Evolutionary conservation across 106 monocot species (phyloP), one percentile per base, ranked within the genome.

Genomic region (Ottelia alismoides): DNA sequence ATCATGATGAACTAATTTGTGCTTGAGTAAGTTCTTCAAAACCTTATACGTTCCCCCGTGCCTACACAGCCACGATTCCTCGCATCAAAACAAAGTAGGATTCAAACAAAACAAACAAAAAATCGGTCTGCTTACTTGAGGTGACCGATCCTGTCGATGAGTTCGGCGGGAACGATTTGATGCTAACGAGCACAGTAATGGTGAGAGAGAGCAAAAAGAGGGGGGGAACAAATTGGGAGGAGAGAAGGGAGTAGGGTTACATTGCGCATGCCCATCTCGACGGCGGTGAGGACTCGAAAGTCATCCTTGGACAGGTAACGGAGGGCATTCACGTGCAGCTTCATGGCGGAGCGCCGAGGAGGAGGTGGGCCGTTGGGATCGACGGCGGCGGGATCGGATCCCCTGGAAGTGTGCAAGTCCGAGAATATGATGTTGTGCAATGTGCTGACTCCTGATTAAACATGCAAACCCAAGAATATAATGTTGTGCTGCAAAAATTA

Each of bases 251-350:
- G 0, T 0, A 2, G 20, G 11, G 62, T 45, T 72, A 99, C 98
- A 62, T 99, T 90, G 24, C 85, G 57, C 98, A 99, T 99, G 25
- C 98, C 98, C 98, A 99, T 83, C 80, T 99, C 98, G 7, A 90
- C 98, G 28, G 90, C 85, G 20, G 79, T 86, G 47, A 99, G 81
- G 22, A 99, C 98, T 55, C 82, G 71, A 50, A 99, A 99, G 46
- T 99, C 98, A 16, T 99, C 98, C 71, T 73, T 90, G 6, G 82
- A 77, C 18, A 99, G 74, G 55, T 99, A 90, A 4, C 98, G 55
- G 23, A 99, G 60, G 2, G 90, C 90, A 45, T 99, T 61, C 3
- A 90, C 89, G 57, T 99, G 83, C 45, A 99, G 90, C 82, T 99
- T 99, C 98, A 99, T 99, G 47, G 63, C 14, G n/a, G n/a, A n/a